Conservation (phyloP, 441 rosid genomes). For the Pelargonium myrrhifolium region DNA sequence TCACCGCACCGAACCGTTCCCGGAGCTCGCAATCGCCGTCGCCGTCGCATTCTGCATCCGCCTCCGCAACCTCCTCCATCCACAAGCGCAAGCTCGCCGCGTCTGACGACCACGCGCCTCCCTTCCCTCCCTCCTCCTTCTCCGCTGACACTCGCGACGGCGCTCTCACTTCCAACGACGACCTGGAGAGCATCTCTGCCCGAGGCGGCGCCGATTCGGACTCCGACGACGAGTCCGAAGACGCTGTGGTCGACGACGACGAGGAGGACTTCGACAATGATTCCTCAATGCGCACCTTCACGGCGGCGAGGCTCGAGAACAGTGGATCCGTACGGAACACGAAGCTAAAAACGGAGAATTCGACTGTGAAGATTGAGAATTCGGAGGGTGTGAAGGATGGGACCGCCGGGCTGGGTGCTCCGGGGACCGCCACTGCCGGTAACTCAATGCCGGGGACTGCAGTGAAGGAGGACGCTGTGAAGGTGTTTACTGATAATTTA, state of each 20-base stretch:
- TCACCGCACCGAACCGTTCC: conserved; percentile 67
- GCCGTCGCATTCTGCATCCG: conserved; percentile 97
- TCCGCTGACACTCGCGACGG: conserved; percentile 94
- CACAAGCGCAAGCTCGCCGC: conserved; percentile 80
- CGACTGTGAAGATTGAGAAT: conserved; percentile 68
- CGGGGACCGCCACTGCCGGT: conserved; percentile 35
- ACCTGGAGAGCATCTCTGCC: conserved; percentile 95
- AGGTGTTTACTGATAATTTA: conserved; percentile 80
- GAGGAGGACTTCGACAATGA: conserved; percentile 85
- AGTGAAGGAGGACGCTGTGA: conserved; percentile 63
- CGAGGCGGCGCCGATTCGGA: conserved; percentile 65
- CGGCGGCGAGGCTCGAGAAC: conserved; percentile 70
- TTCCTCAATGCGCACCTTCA: conserved; percentile 83
- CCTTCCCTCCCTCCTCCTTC: conserved; percentile 75
- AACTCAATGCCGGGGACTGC: conserved; percentile 42
- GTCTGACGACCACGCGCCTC: conserved; percentile 71
- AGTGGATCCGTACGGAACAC: conserved; percentile 45
- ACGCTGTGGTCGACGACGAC: conserved; percentile 75
- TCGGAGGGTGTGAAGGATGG: conserved; percentile 57
- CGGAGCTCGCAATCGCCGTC: conserved; percentile 86
- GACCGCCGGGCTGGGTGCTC: conserved; percentile 28
- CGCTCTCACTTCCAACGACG: conserved; percentile 81
- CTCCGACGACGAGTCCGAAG: conserved; percentile 81
- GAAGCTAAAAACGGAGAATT: conserved; percentile 67
- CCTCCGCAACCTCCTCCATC: conserved; percentile 84